phyloP scores from a whole-genome alignment of 2,329 filamentous ascomycete species.

The Venturiaceae sp. region DNA sequence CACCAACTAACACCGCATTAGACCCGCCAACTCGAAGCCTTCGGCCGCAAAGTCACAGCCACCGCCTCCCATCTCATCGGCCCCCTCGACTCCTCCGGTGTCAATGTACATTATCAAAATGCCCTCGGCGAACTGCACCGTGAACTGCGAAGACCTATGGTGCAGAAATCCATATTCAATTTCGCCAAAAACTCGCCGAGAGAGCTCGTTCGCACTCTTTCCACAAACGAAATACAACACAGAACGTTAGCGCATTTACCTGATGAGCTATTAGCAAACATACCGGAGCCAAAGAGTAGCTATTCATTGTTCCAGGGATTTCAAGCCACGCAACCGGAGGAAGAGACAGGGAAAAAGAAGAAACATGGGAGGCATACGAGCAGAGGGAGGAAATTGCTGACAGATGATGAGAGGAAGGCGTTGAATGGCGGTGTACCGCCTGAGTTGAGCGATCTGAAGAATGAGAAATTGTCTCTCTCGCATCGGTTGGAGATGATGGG shows the following conservation, averaged over 20 bases:
- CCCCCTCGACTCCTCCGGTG: conserved; percentile 43
- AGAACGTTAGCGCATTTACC: conserved; percentile 80
- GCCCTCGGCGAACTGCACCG: conserved; percentile 86
- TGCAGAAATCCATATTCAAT: conserved; percentile 86
- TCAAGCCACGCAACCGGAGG: conserved; percentile 75
- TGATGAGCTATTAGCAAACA: conserved; percentile 81
- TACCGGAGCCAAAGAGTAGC: conserved; percentile 73
- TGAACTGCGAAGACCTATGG: conserved; percentile 70
- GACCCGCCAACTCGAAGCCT: conserved; percentile 83
- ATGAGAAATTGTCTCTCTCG: conserved; percentile 68
- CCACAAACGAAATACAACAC: conserved; percentile 85
- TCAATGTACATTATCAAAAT: conserved; percentile 63
- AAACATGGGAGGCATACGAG: conserved; percentile 58
- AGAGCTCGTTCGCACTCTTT: conserved; percentile 86
- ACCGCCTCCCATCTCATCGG: conserved; percentile 87
- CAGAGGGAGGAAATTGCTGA: conserved; percentile 65
- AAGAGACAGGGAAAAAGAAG: conserved; percentile 51
- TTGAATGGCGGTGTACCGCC: conserved; percentile 49
- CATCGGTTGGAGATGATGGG: conserved; percentile 85
- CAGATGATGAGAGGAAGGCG: conserved; percentile 36
- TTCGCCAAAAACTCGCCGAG: conserved; percentile 87
- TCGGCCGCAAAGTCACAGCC: conserved; percentile 87
- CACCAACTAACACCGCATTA: conserved; percentile 26
- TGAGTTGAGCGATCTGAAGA: conserved; percentile 59
- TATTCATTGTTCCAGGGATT: conserved; percentile 98